Evolutionary conservation across 441 rosid species (phyloP), one percentile per base, ranked within the genome.

Genomic region (Arabidopsis hybrid): DNA sequence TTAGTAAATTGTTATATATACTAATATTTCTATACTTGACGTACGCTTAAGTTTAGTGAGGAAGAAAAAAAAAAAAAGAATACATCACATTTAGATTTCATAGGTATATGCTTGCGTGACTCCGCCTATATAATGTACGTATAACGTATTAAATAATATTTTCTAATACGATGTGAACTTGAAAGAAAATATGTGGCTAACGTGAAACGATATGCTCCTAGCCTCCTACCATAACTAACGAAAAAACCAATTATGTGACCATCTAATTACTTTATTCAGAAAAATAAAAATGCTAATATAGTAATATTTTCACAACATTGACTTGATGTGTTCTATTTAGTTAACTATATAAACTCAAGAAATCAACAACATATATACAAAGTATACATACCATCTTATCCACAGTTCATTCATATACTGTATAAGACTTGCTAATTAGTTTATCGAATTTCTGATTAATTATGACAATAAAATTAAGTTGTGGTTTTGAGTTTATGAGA

Each of bases 81-180:
- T 39, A 57, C 51, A 53, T 68, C 50, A 61, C 7, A 52, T 52
- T 36, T 36, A 11, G 70, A 69, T 69, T 61, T 53, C 42, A 45
- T 61, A 68, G 58, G 42, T 53, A 57, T 49, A 8, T 66, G 55
- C 39, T 67, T 76, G 80, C 67, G 79, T 63, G 74, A 55, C 67
- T 76, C 60, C 47, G 34, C 60, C 60, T 43, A 5, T 12, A 36
- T 45, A 46, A 5, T 18, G 5, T 31, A 10, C 32, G 17, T 12
- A 42, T 60, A 42, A 17, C 29, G 29, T 26, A 26, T 26, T 31
- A 57, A 50, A 50, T 47, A 26, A 26, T 0, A 0, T 26, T 26
- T 9, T 18, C 52, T 32, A 17, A 18, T 47, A 50, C 55, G 16
- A 75, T 55, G 51, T 55, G 65, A 53, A 68, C 32, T 52, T 42